Base-by-base conservation (phyloP, 2,329 filamentous ascomycete genomes). In the Calonectria leucothoes region DNA sequence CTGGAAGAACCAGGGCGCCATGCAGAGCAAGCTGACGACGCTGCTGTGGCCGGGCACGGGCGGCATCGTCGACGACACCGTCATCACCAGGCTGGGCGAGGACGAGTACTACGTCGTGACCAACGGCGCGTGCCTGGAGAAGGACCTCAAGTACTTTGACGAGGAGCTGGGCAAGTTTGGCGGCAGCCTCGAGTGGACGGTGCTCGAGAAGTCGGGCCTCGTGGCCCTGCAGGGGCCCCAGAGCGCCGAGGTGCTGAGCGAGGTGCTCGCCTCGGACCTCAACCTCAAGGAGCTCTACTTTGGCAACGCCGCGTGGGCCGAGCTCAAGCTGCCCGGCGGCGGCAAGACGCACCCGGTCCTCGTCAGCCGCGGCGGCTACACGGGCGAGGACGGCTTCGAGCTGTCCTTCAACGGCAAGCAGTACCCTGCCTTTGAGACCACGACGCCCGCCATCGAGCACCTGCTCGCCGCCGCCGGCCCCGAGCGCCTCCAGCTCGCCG, bases 301-400 rank as follows among this genome's bases (percentile, higher is more conserved):
- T 85, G 96, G 97, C 72, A 91, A 93, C 79, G 93, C 92, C 71
- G 89, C 90, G 67, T 91, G 90, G 81, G 90, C 94, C 25, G 89
- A 90, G 75, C 86, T 98, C 67, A 90, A 89, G 75, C 87, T 94
- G 15, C 85, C 88, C 45, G 90, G 89, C 55, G 89, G 88, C 45
- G 73, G 75, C 76, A 81, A 83, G 78, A 82, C 84, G 64, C 82
- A 84, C 75, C 83, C 84, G 8, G 82, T 87, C 25, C 82, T 98
- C 65, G 92, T 98, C 82, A 96, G 93, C 82, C 92, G 97, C 74
- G 97, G 94, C 59, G 97, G 97, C 6, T 99, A 99, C 88, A 99
- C 97, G 0, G 97, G 97, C 73, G 97, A 99, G 87, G 97, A 99
- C 84, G 97, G 97, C 51, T 99, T 99, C 85, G 97, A 99, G 87